Evolutionary conservation across 306 rosid species (phyloP), one percentile per base, ranked within the genome.

Genomic region (Casuarina equisetifolia): DNA sequence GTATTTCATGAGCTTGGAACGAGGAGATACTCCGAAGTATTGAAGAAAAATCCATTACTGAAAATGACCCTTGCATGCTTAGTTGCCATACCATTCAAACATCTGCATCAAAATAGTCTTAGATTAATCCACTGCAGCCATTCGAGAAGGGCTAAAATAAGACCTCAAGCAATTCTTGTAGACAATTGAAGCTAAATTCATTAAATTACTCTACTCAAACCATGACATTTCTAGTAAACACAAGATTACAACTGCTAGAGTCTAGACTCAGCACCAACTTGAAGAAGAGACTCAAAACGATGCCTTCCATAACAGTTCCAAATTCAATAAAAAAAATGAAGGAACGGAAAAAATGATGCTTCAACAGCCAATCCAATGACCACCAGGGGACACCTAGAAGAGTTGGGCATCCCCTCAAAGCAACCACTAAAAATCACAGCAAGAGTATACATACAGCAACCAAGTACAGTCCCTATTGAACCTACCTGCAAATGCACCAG

Each of bases 71-170:
- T 77, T 74, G 84, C 70, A 45, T 64, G 77, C 74, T 55, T 46
- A 72, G 73, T 77, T 84, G 72, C 59, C 78, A 32, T 11, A 52
- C 44, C 74, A 19, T 76, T 92, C 91, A 95, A 84, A 90, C 97
- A 88, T 81, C 99, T 91, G 94, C 91, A 91, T 76, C 51, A 63
- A 85, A 74, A 72, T 76, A 45, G 0, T 69, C 7, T 46, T 50
- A 66, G 19, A 83, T 80, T 81, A 86, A 79, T 55, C 63, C 72
- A 25, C 32, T 32, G 70, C 13, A 70, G 5, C 3, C 19, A 67
- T 3, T 35, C 49, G 36, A 55, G 64, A 48, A 35, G 66, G 54
- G 45, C 4, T 1, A 43, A 55, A 10, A 53, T 43, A 19, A 5
- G 35, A 48, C 55, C 38, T 67, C 57, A 75, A 13, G 55, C 40